Evolutionary conservation across 768 basidiomycete species (phyloP), one percentile per base, ranked within the genome.

Genomic region (Xerocomus potaroensis): DNA sequence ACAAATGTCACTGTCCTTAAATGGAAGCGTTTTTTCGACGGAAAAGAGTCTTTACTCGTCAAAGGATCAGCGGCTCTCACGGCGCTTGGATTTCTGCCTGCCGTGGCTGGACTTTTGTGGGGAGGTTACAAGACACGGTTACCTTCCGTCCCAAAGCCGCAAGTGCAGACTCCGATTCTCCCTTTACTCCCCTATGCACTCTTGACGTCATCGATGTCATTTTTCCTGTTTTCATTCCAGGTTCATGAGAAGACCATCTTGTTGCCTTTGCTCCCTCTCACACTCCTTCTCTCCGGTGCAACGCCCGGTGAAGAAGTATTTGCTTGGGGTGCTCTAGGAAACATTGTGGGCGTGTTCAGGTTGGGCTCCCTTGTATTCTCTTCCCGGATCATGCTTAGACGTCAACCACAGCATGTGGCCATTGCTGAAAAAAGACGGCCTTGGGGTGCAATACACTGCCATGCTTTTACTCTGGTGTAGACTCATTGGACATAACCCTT

Each of bases 171-270:
- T 0, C 78, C 79, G 5, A 74, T 86, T 22, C 66, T 87, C 19
- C 74, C 80, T 0, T 71, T 98, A 2, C 74, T 97, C 4, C 87
- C 87, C 0, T 87, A 89, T 54, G 83, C 87, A 3, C 73, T 96
- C 22, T 76, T 92, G 50, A 83, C 80, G 7, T 83, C 81, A 1
- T 87, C 89, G 0, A 78, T 97, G 73, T 87, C 92, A 8, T 96
- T 97, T 76, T 97, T 95, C 71, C 72, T 97, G 26, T 94, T 95
- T 71, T 93, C 92, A 6, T 95, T 95, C 67, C 93, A 96, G 59
- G 93, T 94, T 31, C 94, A 96, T 65, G 94, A 97, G 66, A 97
- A 96, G 72, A 84, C 86, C 3, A 88, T 97, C 32, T 62, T 96
- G 15, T 61, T 97, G 1, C 91, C 93, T 3, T 72, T 98, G 18